Conservation (phyloP, 371 early-diverging fungal genomes). For the Rhizopus delemar region DNA sequence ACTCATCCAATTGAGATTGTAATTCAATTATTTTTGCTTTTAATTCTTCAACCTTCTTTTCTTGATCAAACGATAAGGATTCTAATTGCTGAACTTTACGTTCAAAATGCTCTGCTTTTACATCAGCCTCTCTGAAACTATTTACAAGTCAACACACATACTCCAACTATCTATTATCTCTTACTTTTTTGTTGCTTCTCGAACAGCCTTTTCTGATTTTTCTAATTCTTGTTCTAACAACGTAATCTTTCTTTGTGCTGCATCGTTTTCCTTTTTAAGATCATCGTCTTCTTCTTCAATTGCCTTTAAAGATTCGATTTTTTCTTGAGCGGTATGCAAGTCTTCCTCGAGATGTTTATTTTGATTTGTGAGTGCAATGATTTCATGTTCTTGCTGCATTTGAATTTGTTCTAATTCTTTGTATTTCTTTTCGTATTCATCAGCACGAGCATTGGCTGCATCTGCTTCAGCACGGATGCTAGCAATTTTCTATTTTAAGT, state of each 20-base stretch:
- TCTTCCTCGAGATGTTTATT: conserved; percentile 65
- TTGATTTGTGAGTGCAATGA: conserved; percentile 68
- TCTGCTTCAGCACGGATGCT: conserved; percentile 72
- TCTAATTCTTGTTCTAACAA: conserved; percentile 72
- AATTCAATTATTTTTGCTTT: conserved; percentile 57
- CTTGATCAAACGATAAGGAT: conserved; percentile 55
- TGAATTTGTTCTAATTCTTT: conserved; percentile 60
- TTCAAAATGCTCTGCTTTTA: conserved; percentile 80
- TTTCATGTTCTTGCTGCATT: conserved; percentile 71
- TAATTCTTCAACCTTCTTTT: conserved; percentile 65
- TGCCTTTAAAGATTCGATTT: conserved; percentile 61
- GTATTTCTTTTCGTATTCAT: conserved; percentile 57
- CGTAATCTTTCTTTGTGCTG: conserved; percentile 63
- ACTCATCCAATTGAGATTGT: conserved; percentile 71
- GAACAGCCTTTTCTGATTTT: conserved; percentile 62
- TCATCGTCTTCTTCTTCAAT: conserved; percentile 64
- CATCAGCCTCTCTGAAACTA: conserved; percentile 76
- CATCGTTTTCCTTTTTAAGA: conserved; percentile 66
- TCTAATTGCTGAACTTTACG: conserved; percentile 76
- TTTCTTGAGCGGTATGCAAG: conserved; percentile 61
- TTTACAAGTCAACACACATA: background rate
- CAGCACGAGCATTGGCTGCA: conserved; percentile 64
- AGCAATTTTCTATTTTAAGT: conserved; percentile 60
- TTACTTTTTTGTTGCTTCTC: conserved; percentile 74
- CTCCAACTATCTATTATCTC: conserved; percentile 6